A percentile compares a stretch with the other conserved stretches of the same genome.
Evolutionary conservation across 2,329 filamentous ascomycete genomes (phyloP).

Genomic region (Apiospora koreana): DNA sequence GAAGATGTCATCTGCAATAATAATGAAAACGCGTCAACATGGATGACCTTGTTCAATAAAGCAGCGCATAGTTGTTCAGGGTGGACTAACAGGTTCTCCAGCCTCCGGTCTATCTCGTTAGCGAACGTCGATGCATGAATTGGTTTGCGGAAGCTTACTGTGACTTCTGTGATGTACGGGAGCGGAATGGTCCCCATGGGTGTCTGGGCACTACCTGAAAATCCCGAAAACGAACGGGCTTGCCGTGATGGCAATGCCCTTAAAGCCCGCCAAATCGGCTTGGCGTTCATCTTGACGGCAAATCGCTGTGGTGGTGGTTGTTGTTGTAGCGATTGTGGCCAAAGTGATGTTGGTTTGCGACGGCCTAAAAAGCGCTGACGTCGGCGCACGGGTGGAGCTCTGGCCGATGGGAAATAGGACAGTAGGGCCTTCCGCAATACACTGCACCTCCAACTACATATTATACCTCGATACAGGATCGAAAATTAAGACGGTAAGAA

Average conservation of each 20-base stretch:
- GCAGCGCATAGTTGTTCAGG: background rate
- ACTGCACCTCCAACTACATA: too few relatives aligned
- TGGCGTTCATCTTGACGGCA: conserved; percentile 35
- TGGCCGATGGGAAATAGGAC: background rate
- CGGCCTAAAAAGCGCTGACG: background rate
- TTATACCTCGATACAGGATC: too few relatives aligned
- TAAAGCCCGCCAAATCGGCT: conserved; percentile 36
- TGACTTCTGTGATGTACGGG: conserved; percentile 60
- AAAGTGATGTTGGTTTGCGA: background rate
- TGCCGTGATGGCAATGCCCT: conserved; percentile 35
- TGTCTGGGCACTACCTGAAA: conserved; percentile 36
- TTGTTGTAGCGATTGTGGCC: too few relatives aligned
- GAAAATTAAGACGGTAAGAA: too few relatives aligned
- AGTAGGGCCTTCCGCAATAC: too few relatives aligned
- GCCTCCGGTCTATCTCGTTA: conserved; percentile 63
- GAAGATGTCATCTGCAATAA: conserved; percentile 73
- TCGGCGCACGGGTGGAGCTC: conserved; percentile 11
- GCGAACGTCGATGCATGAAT: conserved; percentile 17
- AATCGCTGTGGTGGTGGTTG: too few relatives aligned
- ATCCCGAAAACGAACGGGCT: conserved; percentile 44
- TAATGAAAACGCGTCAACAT: background rate
- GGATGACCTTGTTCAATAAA: background rate
- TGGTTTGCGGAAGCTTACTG: conserved; percentile 40
- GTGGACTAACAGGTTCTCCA: conserved; percentile 72
- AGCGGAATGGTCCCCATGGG: conserved; percentile 47